phyloP scores from a whole-genome alignment of 2,329 filamentous ascomycete genomes.

The Fusarium staphyleae region DNA sequence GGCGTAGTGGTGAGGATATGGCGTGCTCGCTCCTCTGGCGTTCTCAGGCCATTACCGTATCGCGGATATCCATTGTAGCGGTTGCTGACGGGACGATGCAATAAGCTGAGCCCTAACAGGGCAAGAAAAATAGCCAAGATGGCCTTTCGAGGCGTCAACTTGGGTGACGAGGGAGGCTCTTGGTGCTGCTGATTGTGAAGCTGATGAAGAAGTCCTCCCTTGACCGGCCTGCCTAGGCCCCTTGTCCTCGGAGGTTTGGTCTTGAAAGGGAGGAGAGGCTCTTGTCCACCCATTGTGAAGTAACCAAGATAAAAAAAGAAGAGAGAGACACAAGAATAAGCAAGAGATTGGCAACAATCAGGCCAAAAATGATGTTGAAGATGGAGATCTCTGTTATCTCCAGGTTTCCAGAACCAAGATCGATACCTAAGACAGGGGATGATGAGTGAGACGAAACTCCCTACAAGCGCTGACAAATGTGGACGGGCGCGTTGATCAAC shows the following conservation, averaged over 20 bases:
- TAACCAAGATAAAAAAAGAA: not conserved
- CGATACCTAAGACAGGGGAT: slow-evolving; percentile 21
- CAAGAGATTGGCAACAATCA: not conserved
- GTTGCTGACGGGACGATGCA: slow-evolving; percentile 37
- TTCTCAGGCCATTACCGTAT: slow-evolving; percentile 41
- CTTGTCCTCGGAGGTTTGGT: slow-evolving; percentile 23
- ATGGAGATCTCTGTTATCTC: slow-evolving; percentile 2
- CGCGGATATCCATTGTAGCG: slow-evolving; percentile 37
- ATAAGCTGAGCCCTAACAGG: slow-evolving; percentile 39
- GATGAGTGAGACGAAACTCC: slow-evolving; percentile 7
- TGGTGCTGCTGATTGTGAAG: slow-evolving; percentile 30
- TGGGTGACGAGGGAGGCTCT: slow-evolving; percentile 33
- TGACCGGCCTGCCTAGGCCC: slow-evolving; percentile 21
- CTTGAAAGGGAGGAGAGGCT: slow-evolving; percentile 33
- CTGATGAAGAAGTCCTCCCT: slow-evolving; percentile 32
- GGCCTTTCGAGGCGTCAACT: slow-evolving; percentile 37
- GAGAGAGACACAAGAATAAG: not conserved
- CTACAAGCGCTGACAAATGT: slow-evolving; percentile 30
- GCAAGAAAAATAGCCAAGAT: slow-evolving; percentile 37
- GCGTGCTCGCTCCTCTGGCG: slow-evolving; percentile 55
- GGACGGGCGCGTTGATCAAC: not conserved
- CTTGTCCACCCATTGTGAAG: slow-evolving; percentile 31
- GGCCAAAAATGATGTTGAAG: not conserved
- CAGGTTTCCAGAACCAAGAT: not conserved
- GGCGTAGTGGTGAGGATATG: slow-evolving; percentile 55